phyloP scores from a whole-genome alignment of 2,329 filamentous ascomycete genomes.

The Chrysosporium queenslandicum region DNA sequence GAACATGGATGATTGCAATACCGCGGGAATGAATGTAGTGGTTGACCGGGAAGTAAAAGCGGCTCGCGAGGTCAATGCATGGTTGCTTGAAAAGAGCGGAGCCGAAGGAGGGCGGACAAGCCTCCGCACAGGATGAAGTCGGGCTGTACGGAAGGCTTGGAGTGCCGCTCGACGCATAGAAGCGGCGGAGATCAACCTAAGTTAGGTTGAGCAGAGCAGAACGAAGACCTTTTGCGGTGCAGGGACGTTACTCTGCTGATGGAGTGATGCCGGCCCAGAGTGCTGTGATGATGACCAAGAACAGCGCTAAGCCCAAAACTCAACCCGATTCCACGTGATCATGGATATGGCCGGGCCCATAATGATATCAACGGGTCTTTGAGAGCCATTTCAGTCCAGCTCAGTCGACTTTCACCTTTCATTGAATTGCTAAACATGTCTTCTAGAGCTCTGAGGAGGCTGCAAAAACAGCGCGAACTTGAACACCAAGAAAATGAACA shows the following conservation, averaged over 20 bases:
- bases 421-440: constrained; percentile 42
- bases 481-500: constrained; percentile 35
- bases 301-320: constrained; percentile 5
- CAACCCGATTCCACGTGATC: background rate
- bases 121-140: constrained; percentile 38
- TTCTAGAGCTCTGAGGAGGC: constrained; percentile 54
- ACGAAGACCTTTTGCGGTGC: background rate
- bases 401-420: background rate
- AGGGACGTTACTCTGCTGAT: background rate
- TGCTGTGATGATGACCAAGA: background rate
- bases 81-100: constrained; percentile 30
- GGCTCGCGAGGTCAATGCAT: constrained; percentile 29
- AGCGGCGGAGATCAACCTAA: constrained; percentile 16
- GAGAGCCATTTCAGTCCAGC: background rate
- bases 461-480: constrained; percentile 52
- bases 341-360: background rate
- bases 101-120: constrained; percentile 27
- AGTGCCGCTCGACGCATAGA: constrained; percentile 42
- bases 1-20: constrained; percentile 40
- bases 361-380: no score
- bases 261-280: background rate
- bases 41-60: constrained; percentile 27
- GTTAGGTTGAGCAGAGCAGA: constrained; percentile 1
- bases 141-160: constrained; percentile 40
- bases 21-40: constrained; percentile 26